Evolutionary conservation across 345 rosid species (phyloP), one percentile per base, ranked within the genome.

Genomic region (Aegle marmelos): DNA sequence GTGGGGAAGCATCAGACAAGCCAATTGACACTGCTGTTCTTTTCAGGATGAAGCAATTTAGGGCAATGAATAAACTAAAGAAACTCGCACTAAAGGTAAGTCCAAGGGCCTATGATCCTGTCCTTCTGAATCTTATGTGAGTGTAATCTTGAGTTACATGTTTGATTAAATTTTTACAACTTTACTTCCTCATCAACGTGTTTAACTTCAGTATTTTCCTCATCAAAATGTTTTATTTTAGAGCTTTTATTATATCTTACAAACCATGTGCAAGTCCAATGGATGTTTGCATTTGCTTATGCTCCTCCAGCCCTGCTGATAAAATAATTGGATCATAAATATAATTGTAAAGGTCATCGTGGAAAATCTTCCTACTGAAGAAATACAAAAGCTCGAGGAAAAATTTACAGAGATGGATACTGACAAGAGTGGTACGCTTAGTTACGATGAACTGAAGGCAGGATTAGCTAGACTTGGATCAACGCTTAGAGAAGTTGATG

Each of bases 41-140:
- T 37, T 86, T 92, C 31, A 90, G 98, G 82, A 89, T 95, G 99
- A 95, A 93, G 85, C 97, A 93, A 79, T 94, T 94, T 85, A 88
- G 97, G 86, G 94, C 90, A 56, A 93, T 92, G 98, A 93, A 95
- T 88, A 93, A 95, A 86, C 85, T 93, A 59, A 94, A 92, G 91
- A 91, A 92, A 85, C 97, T 95, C 61, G 98, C 97, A 31, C 73
- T 93, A 76, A 95, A 93, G 93, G 97, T 93, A 82, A 78, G 31
- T 24, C 16, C 13, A 6, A 10, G 21, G 57, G 45, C 45, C 0
- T 19, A 0, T 4, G 57, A 53, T 53, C 22, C 22, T 19, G 21
- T 17, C 57, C 57, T 53, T 53, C 6, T 53, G 6, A 50, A 19
- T 53, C 22, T 16, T 53, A 17, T 53, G 6, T 7, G 22, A 17